These are phyloP conservation scores for Alternaria consortialis DNA, from an alignment of 2,329 filamentous ascomycete species.

Conservation along the genomic window DNA sequence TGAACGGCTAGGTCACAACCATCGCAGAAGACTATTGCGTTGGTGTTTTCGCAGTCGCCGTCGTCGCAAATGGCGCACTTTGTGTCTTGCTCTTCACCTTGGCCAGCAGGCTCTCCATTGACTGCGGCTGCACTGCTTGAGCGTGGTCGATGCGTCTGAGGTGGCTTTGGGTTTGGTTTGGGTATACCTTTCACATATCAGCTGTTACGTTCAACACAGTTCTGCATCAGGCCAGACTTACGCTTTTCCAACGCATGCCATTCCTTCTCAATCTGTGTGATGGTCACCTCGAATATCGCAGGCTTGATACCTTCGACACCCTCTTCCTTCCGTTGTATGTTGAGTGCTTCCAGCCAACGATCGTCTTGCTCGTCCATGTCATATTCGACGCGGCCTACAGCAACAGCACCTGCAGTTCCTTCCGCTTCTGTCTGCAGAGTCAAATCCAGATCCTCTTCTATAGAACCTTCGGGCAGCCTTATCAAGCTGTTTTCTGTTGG, in stretches of 20 bases:
- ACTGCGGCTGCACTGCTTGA: conserved; percentile 95
- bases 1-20: conserved; percentile 97
- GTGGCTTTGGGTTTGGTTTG: conserved; percentile 94
- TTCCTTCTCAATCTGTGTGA: conserved; percentile 99
- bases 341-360: conserved; percentile 90
- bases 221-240: conserved; percentile 29
- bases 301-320: conserved; percentile 86
- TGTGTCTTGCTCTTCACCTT: conserved; percentile 92
- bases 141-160: conserved; percentile 89
- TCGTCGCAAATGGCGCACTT: conserved; percentile 99
- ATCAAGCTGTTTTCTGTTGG: conserved; percentile 74
- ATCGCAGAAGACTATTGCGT: conserved; percentile 98
- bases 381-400: conserved; percentile 87
- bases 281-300: conserved; percentile 95
- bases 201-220: not conserved
- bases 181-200: conserved; percentile 68
- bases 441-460: conserved; percentile 70
- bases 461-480: conserved; percentile 67
- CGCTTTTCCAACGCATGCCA: conserved; percentile 96
- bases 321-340: conserved; percentile 75
- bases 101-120: conserved; percentile 83
- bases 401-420: conserved; percentile 58
- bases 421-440: conserved; percentile 68
- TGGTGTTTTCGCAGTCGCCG: conserved; percentile 99
- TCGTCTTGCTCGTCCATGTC: conserved; percentile 99